Evolutionary conservation across 2,329 filamentous ascomycete genomes (phyloP).

Genomic region (Ophiocordyceps camponoti-floridani): DNA sequence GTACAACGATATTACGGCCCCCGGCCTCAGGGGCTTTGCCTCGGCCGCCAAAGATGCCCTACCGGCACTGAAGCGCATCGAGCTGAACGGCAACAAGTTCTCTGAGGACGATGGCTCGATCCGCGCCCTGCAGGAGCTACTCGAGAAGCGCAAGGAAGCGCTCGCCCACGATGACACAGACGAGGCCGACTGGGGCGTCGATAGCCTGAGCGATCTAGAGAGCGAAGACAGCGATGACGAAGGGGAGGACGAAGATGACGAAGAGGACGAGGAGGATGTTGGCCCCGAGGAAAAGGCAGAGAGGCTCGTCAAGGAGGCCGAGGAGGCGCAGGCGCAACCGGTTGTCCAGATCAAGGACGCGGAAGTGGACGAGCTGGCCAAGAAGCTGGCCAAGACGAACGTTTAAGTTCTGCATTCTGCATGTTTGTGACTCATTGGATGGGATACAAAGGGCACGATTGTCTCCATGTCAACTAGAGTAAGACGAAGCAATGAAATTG

Average conservation of each 20-base stretch:
- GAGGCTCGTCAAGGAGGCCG: slow-evolving; percentile 49
- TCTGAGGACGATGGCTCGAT: slow-evolving; percentile 66
- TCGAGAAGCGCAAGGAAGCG: slow-evolving; percentile 65
- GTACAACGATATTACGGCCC: slow-evolving; percentile 82
- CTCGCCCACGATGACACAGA: slow-evolving; percentile 45
- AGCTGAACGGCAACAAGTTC: slow-evolving; percentile 94
- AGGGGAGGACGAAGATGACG: neutral
- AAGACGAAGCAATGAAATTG: slow-evolving; percentile 10
- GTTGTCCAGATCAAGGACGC: slow-evolving; percentile 53
- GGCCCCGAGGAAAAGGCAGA: slow-evolving; percentile 47
- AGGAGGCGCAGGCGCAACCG: slow-evolving; percentile 56
- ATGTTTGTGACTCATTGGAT: slow-evolving; percentile 1
- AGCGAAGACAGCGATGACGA: slow-evolving; percentile 50
- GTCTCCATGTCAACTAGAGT: neutral
- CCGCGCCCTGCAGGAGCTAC: slow-evolving; percentile 46
- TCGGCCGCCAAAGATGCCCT: slow-evolving; percentile 49
- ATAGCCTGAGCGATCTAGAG: slow-evolving; percentile 73
- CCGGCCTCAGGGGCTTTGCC: slow-evolving; percentile 54
- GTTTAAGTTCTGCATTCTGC: slow-evolving; percentile 19
- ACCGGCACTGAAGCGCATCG: slow-evolving; percentile 65
- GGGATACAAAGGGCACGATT: neutral
- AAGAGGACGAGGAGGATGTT: slow-evolving; percentile 44
- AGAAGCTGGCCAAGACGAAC: slow-evolving; percentile 53
- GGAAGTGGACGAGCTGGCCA: slow-evolving; percentile 66
- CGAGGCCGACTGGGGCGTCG: slow-evolving; percentile 71